Conservation (phyloP, 176 grass and related monocot species). For the Thinopyrum elongatum region DNA sequence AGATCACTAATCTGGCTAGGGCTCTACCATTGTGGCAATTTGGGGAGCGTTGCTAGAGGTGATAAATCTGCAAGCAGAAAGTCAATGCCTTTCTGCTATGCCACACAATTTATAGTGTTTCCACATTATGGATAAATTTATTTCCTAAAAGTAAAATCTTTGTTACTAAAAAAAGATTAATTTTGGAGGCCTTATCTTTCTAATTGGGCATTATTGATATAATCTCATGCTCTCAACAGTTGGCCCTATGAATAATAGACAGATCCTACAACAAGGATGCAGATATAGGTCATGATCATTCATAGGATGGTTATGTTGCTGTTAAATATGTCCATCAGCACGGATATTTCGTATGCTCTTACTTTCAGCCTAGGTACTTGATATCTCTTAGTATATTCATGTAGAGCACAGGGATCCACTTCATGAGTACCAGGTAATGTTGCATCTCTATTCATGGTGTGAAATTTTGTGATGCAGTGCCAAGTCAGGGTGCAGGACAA, state of each 20-base stretch:
- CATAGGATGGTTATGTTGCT: neutral
- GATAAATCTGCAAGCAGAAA: neutral
- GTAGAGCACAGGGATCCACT: constrained; percentile 78
- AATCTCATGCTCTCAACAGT: neutral
- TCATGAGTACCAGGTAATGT: constrained; percentile 85
- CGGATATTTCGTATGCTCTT: neutral
- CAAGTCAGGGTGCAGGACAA: no score
- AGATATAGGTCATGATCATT: no score
- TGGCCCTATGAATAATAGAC: no score
- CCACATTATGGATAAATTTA: neutral
- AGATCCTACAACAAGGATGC: no score
- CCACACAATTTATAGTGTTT: neutral
- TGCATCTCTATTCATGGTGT: neutral
- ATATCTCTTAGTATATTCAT: constrained; percentile 98
- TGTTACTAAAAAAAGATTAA: neutral
- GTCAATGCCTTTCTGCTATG: neutral
- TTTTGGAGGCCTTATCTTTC: neutral
- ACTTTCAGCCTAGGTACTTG: constrained; percentile 60
- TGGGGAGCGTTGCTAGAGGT: no score
- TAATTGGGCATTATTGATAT: neutral
- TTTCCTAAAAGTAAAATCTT: no score
- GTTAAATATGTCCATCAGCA: neutral
- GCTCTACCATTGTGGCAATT: neutral
- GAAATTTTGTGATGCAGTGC: neutral
- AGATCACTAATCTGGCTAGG: neutral